Conservation (phyloP, 1,139 yeast species). For the Pichia norvegensis region DNA sequence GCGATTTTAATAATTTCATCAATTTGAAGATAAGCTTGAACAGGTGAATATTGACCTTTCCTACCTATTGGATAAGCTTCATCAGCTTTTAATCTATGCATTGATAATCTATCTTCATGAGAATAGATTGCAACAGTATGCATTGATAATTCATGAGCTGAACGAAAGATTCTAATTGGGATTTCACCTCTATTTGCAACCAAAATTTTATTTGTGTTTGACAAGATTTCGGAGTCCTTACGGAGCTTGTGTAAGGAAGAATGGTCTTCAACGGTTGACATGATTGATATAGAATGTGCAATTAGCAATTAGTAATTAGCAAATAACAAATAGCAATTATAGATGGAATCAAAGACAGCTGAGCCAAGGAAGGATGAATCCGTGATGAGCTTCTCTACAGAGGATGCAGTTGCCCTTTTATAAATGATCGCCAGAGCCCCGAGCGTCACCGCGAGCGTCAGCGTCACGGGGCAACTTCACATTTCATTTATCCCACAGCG, state of each 20-base stretch:
- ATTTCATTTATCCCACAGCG: no score
- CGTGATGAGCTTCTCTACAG: no score
- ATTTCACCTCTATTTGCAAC: slow-evolving; percentile 96
- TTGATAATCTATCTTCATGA: slow-evolving; percentile 89
- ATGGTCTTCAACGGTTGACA: slow-evolving; percentile 28
- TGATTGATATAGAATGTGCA: slow-evolving; percentile 1
- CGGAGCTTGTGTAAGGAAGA: slow-evolving; percentile 36
- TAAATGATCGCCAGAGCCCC: not conserved
- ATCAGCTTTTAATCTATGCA: slow-evolving; percentile 91
- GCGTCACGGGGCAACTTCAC: no score
- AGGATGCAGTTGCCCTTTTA: not conserved
- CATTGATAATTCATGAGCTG: slow-evolving; percentile 97
- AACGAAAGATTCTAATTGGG: slow-evolving; percentile 81
- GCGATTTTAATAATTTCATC: slow-evolving; percentile 94
- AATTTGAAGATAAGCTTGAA: slow-evolving; percentile 90
- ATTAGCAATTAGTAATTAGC: not conserved
- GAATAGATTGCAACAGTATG: slow-evolving; percentile 96
- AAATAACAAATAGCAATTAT: no score
- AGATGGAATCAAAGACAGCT: not conserved
- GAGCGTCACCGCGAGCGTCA: not conserved
- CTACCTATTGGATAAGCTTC: slow-evolving; percentile 90
- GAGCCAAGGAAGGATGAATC: not conserved
- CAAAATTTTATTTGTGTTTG: slow-evolving; percentile 63
- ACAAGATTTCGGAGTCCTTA: slow-evolving; percentile 53
- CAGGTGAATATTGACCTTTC: slow-evolving; percentile 87